Evolutionary conservation across 345 rosid genomes (phyloP), one percentile per base, ranked within the genome.

Genomic region (Pugionium cornutum): DNA sequence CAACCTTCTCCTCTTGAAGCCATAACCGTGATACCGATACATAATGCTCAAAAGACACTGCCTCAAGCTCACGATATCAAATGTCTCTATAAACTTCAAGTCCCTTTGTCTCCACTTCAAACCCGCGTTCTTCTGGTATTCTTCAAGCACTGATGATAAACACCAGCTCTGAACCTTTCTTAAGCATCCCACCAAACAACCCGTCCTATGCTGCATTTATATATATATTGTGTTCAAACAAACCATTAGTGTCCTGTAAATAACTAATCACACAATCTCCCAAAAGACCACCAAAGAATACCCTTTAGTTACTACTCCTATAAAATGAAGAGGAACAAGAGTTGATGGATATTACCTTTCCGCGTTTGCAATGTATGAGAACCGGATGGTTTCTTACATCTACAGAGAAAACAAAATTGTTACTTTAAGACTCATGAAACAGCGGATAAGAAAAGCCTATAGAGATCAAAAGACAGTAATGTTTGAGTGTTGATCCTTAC

Each of bases 351-450:
- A 11, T 50, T 75, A 87, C 96, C 96, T 92, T 89, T 53, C 98
- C 98, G 0, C 86, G 86, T 64, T 84, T 92, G 85, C 96, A 92
- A 56, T 92, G 98, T 64, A 91, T 89, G 83, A 91, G 68, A 77
- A 85, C 75, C 1, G 98, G 98, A 75, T 89, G 95, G 74, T 87
- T 89, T 77, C 95, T 84, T 65, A 85, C 92, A 81, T 92, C 98
- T 91, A 53, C 68, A 75, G 7, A 53, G 47, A 56, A 35, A 42
- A 62, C 39, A 45, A 66, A 41, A 48, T 3, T 58, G 28, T 42
- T 46, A 25, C n/a, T 9, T 11, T 54, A 57, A 53, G 66, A 42
- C 36, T 70, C 32, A 40, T 29, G 26, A 30, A 46, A 53, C 47
- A 35, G 50, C 76, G 49, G 43, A 56, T 49, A 36, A 31, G 11